These are phyloP conservation scores for Neofusicoccum parvum DNA, from an alignment of 2,329 filamentous ascomycete species.

Conservation along the genomic window DNA sequence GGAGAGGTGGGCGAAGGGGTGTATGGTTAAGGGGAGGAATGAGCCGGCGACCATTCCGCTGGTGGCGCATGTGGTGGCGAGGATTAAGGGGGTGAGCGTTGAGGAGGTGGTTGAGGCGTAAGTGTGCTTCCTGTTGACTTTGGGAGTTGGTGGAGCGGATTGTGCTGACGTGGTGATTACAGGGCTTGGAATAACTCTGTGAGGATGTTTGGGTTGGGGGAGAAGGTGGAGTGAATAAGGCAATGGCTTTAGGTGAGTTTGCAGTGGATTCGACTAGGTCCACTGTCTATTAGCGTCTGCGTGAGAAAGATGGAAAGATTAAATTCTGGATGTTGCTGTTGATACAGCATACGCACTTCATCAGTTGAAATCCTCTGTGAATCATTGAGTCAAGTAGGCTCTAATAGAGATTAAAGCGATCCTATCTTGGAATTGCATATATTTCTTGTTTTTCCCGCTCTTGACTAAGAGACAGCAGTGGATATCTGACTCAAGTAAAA, in stretches of 20 bases:
- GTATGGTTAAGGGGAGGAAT: constrained; percentile 93
- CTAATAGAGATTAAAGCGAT: no score
- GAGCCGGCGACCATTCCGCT: constrained; percentile 86
- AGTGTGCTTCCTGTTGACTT: constrained; percentile 35
- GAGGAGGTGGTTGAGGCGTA: constrained; percentile 82
- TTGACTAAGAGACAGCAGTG: no score
- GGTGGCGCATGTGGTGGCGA: constrained; percentile 86
- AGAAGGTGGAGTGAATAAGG: constrained; percentile 23
- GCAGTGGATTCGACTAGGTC: background rate
- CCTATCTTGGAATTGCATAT: no score
- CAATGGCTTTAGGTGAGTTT: background rate
- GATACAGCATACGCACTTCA: no score
- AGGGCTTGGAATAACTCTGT: constrained; percentile 44
- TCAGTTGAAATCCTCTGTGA: no score
- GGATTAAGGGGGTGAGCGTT: constrained; percentile 76
- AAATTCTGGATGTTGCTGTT: no score
- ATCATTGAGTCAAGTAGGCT: no score
- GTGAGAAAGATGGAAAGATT: background rate
- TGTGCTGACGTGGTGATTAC: background rate
- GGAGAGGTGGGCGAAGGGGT: constrained; percentile 86
- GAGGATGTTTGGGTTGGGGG: constrained; percentile 43
- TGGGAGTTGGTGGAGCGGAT: background rate
- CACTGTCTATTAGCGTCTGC: no score
- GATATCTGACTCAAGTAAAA: no score
- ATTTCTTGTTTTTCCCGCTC: no score